These are phyloP conservation scores for Claviceps humidiphila DNA, from an alignment of 2,329 filamentous ascomycete species.

Conservation along the genomic window DNA sequence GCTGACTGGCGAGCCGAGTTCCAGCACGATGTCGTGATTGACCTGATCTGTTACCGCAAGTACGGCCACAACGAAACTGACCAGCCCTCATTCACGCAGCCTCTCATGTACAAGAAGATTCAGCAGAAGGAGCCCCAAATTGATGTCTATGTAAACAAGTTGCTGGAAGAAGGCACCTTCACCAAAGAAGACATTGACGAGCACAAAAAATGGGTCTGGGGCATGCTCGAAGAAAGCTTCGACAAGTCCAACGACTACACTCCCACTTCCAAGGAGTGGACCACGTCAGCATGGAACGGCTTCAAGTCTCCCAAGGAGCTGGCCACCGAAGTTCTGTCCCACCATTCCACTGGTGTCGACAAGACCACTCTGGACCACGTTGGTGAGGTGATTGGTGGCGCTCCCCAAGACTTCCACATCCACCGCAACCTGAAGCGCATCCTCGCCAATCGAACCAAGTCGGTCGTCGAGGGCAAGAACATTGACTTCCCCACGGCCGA, in stretches of 20 bases:
- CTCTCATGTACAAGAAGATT: constrained; percentile 98
- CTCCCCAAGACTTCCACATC: constrained; percentile 73
- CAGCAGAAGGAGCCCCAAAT: constrained; percentile 71
- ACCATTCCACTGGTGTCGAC: constrained; percentile 75
- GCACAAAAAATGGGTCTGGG: constrained; percentile 99
- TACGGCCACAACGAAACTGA: constrained; percentile 99
- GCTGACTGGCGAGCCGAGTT: constrained; percentile 98
- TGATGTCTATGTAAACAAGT: constrained; percentile 82
- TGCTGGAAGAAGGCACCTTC: constrained; percentile 85
- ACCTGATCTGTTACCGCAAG: constrained; percentile 98
- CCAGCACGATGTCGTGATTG: constrained; percentile 95
- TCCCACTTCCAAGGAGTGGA: constrained; percentile 93
- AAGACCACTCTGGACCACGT: constrained; percentile 64
- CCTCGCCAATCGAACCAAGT: constrained; percentile 77
- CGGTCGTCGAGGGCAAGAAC: constrained; percentile 77
- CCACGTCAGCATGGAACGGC: constrained; percentile 96
- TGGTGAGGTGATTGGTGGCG: constrained; percentile 62
- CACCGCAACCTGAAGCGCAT: constrained; percentile 98
- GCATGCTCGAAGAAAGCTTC: constrained; percentile 97
- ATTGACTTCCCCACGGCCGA: constrained; percentile 98
- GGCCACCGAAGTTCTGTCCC: constrained; percentile 83
- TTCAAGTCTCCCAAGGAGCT: constrained; percentile 99
- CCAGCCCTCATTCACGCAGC: constrained; percentile 98
- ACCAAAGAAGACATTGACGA: constrained; percentile 96
- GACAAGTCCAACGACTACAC: constrained; percentile 95